Evolutionary conservation across 345 rosid genomes (phyloP).

Genomic region (Linum usitatissimum): DNA sequence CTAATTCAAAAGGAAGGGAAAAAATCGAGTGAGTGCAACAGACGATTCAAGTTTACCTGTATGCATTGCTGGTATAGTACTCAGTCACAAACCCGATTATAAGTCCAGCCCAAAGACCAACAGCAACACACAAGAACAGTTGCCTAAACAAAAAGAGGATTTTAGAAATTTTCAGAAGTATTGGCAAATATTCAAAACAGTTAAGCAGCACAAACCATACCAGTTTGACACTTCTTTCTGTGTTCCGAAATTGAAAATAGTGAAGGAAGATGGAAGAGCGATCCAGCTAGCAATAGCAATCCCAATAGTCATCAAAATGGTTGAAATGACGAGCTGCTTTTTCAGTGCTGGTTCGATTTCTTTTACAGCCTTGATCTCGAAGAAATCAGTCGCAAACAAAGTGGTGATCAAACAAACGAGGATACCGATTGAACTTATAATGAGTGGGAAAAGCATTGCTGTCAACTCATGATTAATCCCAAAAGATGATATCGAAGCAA

Average conservation of each 20-base stretch:
- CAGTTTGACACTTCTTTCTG: slow-evolving; percentile 18
- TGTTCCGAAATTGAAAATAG: slow-evolving; percentile 47
- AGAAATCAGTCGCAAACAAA: slow-evolving; percentile 53
- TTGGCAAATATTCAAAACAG: too few relatives aligned
- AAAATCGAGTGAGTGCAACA: background rate
- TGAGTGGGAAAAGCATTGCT: slow-evolving; percentile 53
- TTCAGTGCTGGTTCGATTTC: slow-evolving; percentile 55
- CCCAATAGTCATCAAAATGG: slow-evolving; percentile 57
- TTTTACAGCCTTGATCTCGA: slow-evolving; percentile 38
- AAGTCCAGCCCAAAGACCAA: slow-evolving; percentile 66
- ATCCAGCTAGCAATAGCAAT: slow-evolving; percentile 41
- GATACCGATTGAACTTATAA: slow-evolving; percentile 51
- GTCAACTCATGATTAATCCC: slow-evolving; percentile 34
- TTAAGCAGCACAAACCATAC: too few relatives aligned
- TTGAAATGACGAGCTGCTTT: slow-evolving; percentile 54
- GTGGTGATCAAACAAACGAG: slow-evolving; percentile 53
- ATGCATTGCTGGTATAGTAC: slow-evolving; percentile 60
- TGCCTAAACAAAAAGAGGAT: slow-evolving; percentile 30
- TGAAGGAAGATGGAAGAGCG: slow-evolving; percentile 48
- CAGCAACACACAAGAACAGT: slow-evolving; percentile 52
- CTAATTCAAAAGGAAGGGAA: background rate
- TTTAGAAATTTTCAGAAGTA: background rate
- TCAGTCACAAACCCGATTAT: slow-evolving; percentile 51
- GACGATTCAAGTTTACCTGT: slow-evolving; percentile 23
- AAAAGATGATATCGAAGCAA: slow-evolving; percentile 6